A percentile compares a stretch with the other conserved stretches of the same genome.
phyloP scores from a whole-genome alignment of 2,329 filamentous ascomycete species.

The Rutstroemia sydowiana region DNA sequence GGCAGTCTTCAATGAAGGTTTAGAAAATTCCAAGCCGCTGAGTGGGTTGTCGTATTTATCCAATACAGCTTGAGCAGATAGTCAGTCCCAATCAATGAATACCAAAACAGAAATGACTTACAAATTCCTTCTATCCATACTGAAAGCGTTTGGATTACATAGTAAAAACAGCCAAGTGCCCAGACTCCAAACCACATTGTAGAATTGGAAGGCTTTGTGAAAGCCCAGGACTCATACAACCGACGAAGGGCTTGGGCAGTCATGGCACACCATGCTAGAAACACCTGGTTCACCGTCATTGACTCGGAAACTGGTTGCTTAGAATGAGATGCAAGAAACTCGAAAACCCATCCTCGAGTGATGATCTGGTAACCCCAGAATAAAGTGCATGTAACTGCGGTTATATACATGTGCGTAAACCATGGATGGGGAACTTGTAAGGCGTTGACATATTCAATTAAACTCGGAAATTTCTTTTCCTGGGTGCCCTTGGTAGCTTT shows the following conservation, averaged over 20 bases:
- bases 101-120: conserved; percentile 35
- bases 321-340: conserved; percentile 36
- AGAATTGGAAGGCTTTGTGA: conserved; percentile 57
- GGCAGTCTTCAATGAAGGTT: conserved; percentile 40
- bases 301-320: conserved; percentile 17
- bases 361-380: conserved; percentile 68
- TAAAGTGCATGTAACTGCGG: conserved; percentile 59
- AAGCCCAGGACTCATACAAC: conserved; percentile 63
- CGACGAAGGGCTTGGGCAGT: conserved; percentile 66
- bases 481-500: neutral
- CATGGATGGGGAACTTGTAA: conserved; percentile 70
- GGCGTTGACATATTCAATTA: conserved; percentile 19
- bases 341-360: conserved; percentile 46
- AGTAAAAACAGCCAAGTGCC: conserved; percentile 71
- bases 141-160: conserved; percentile 63
- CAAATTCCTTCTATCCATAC: conserved; percentile 79
- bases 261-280: conserved; percentile 66
- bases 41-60: conserved; percentile 2
- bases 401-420: conserved; percentile 82
- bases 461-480: neutral
- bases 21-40: conserved; percentile 21
- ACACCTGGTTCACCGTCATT: conserved; percentile 56
- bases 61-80: conserved; percentile 23
- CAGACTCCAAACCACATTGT: conserved; percentile 85
- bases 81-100: conserved; percentile 8